Conservation (phyloP, 805 yeast genomes). For the Metschnikowia koreensis region DNA sequence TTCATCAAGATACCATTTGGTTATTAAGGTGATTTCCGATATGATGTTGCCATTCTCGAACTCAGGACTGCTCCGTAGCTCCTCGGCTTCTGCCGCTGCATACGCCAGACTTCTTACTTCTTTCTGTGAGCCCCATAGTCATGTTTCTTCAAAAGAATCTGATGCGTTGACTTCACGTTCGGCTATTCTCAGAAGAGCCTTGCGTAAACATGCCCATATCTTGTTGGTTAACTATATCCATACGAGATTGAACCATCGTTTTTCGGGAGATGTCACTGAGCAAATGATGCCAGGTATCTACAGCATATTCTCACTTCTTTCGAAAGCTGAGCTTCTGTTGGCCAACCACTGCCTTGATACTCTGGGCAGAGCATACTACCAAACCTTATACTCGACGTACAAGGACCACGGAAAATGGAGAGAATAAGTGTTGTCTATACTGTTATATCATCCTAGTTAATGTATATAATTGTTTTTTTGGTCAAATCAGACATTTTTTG, state of each 20-base stretch:
- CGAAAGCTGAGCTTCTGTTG: conserved; percentile 61
- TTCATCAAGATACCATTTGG: conserved; percentile 68
- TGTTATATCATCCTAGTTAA: neutral
- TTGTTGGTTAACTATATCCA: conserved; percentile 59
- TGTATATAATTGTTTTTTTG: neutral
- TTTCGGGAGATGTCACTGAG: conserved; percentile 46
- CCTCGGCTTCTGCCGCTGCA: conserved; percentile 36
- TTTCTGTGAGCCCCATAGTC: conserved; percentile 67
- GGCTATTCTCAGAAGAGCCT: conserved; percentile 52
- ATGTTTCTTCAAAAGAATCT: conserved; percentile 25
- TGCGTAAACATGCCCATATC: conserved; percentile 63
- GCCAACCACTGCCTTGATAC: conserved; percentile 65
- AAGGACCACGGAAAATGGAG: conserved; percentile 80
- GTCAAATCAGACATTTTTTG: neutral
- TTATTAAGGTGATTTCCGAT: conserved; percentile 48
- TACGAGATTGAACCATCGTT: conserved; percentile 49
- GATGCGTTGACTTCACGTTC: conserved; percentile 53
- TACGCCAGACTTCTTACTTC: conserved; percentile 60
- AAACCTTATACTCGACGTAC: conserved; percentile 67
- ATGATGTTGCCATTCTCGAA: conserved; percentile 47
- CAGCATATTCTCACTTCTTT: conserved; percentile 64
- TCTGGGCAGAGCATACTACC: conserved; percentile 67
- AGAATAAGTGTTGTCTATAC: conserved; percentile 22
- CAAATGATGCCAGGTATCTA: conserved; percentile 55
- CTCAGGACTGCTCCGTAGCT: conserved; percentile 1